Evolutionary conservation across 2,329 filamentous ascomycete genomes (phyloP), one percentile per base, ranked within the genome.

Genomic region (Cladobotryum mycophilum): DNA sequence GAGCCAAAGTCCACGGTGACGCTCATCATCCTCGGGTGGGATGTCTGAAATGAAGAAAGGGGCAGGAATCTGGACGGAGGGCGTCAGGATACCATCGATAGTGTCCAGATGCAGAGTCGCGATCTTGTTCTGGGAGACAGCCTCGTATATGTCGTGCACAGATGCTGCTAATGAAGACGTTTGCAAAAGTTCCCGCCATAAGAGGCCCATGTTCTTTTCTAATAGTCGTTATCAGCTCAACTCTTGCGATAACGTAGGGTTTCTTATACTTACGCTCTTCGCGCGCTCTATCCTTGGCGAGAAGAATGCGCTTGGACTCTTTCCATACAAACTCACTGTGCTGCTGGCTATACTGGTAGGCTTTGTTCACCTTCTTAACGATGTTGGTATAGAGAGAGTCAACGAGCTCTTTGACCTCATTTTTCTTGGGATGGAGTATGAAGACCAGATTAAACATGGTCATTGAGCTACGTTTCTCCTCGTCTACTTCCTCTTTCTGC

Each of bases 391-490:
- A 96, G 64, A 96, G 68, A 5, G 73, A 84, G 56, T 95, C 88
- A 41, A 86, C 80, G 42, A 95, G 62, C 74, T 79, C 76, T 51
- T 88, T 86, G 57, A 86, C 84, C 63, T 96, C 88, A 51, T 91
- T 76, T 47, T 85, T 82, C 45, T 85, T 85, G 3, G 90, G 88
- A 58, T 89, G 86, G 56, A 96, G 74, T 46, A 96, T 88, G 66
- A 97, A 97, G 20, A 97, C 90, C 11, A 96, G 80, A 66, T 96
- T 95, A 70, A 99, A 99, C 92, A 97, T 97, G 55, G 85, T 90
- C 88, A 97, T 91, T 43, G 81, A 81, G 57, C 78, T 81, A 58
- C 75, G 75, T 64, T 88, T 84, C 62, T 82, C 76, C 54, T 85
- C 76, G 38, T 75, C 67, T 52, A 80, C 73, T 33, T 73, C 67